Conservation (phyloP, 2,329 filamentous ascomycete genomes). For the Incumbomyces lentus region DNA sequence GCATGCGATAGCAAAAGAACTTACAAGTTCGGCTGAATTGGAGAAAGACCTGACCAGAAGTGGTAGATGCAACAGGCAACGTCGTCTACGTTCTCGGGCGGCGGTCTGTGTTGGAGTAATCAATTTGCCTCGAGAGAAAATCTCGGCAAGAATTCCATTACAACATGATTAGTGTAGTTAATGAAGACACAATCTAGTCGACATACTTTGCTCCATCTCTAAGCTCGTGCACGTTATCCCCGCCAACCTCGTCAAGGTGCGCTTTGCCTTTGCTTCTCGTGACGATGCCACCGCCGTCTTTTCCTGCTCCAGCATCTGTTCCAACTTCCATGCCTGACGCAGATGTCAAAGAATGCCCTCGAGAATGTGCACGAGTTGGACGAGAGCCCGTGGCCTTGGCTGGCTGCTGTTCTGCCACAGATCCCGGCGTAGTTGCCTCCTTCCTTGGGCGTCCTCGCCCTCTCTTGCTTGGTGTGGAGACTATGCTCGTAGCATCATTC, state of each 20-base stretch:
- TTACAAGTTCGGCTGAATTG: too few species aligned
- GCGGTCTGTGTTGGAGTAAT: too few species aligned
- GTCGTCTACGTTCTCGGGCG: too few species aligned
- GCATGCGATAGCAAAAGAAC: too few species aligned
- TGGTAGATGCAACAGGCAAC: too few species aligned
- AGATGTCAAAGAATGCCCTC: neutral
- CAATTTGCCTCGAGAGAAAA: too few species aligned
- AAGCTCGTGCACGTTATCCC: constrained; percentile 15
- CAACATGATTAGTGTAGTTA: too few species aligned
- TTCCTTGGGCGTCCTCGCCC: neutral
- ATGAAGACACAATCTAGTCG: constrained; percentile 3
- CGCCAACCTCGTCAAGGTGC: neutral
- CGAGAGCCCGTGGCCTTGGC: neutral
- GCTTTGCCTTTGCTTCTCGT: constrained; percentile 1
- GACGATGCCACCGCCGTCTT: neutral
- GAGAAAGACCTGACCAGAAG: too few species aligned
- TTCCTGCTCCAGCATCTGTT: neutral
- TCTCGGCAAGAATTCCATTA: too few species aligned
- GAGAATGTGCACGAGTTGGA: neutral
- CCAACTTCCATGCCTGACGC: neutral
- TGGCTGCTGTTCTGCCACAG: neutral
- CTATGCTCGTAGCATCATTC: too few species aligned
- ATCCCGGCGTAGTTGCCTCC: neutral
- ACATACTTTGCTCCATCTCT: constrained; percentile 17
- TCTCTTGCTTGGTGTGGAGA: neutral